Percentiles rank a stretch among this genome's conserved stretches.
Evolutionary conservation across 2,329 filamentous ascomycete species (phyloP).

Genomic region (Colletotrichum cereale): DNA sequence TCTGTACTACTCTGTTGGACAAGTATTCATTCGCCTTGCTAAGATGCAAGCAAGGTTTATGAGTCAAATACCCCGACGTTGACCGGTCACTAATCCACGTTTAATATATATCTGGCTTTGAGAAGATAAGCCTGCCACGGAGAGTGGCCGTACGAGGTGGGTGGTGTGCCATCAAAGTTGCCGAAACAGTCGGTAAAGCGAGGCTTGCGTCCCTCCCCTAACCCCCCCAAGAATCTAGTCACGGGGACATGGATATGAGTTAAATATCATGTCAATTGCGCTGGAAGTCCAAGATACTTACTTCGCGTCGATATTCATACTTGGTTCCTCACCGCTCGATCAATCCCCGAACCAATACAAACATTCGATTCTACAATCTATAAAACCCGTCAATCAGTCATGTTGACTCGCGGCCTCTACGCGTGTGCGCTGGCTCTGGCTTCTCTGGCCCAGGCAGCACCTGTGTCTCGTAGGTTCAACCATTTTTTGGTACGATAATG

Average conservation of each 20-base stretch:
- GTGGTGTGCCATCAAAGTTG: background rate
- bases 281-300: fast-evolving
- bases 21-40: no score
- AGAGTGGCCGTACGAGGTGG: background rate
- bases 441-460: background rate
- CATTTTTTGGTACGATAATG: background rate
- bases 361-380: background rate
- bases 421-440: background rate
- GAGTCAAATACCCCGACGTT: background rate
- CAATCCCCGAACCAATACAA: background rate
- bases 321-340: background rate
- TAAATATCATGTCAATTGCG: background rate
- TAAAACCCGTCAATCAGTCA: background rate
- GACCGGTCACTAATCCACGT: background rate
- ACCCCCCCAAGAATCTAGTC: no score
- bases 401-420: background rate
- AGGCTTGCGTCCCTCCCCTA: no score
- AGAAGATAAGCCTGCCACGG: background rate
- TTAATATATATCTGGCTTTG: background rate
- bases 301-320: background rate
- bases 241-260: background rate
- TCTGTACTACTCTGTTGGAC: background rate
- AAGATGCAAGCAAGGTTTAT: no score
- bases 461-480: background rate
- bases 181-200: background rate